A percentile compares a stretch with the other conserved stretches of the same genome.
Conservation (phyloP, 1,284 basidiomycete genomes). For the Rhodotorula sp. region DNA sequence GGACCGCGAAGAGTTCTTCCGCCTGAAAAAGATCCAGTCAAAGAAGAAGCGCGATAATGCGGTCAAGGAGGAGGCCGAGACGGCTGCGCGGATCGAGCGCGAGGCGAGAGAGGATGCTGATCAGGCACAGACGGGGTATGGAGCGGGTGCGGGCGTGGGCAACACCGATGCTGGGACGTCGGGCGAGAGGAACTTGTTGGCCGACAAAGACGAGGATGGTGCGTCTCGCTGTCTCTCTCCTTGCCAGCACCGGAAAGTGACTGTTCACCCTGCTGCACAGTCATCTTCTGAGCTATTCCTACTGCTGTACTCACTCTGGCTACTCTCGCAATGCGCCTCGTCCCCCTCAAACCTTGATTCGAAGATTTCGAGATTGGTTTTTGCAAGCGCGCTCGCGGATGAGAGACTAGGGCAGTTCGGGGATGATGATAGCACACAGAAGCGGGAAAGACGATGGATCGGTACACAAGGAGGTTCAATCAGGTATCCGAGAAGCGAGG, state of each 20-base stretch:
- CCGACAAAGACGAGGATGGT: constrained; percentile 76
- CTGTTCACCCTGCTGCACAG: neutral
- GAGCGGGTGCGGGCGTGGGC: constrained; percentile 47
- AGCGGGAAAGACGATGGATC: too few species aligned
- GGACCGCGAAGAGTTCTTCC: constrained; percentile 97
- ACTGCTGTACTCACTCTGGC: too few species aligned
- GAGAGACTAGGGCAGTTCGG: too few species aligned
- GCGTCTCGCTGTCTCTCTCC: constrained; percentile 58
- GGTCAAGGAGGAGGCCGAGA: constrained; percentile 55
- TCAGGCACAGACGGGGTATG: constrained; percentile 47
- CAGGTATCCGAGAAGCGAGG: too few species aligned
- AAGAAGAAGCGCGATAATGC: constrained; percentile 83
- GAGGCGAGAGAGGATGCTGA: constrained; percentile 44
- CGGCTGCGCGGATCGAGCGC: constrained; percentile 40
- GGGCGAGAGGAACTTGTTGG: constrained; percentile 61
- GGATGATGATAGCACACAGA: too few species aligned
- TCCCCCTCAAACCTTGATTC: too few species aligned
- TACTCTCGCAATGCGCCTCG: neutral
- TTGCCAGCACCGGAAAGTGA: neutral
- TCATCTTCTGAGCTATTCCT: constrained; percentile 3
- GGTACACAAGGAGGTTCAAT: too few species aligned
- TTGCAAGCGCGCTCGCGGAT: too few species aligned
- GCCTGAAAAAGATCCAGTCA: constrained; percentile 81
- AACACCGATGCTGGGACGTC: neutral
- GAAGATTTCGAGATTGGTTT: too few species aligned